Evolutionary conservation across 257 asterid genomes (phyloP).

Genomic region (Solanum chaucha): DNA sequence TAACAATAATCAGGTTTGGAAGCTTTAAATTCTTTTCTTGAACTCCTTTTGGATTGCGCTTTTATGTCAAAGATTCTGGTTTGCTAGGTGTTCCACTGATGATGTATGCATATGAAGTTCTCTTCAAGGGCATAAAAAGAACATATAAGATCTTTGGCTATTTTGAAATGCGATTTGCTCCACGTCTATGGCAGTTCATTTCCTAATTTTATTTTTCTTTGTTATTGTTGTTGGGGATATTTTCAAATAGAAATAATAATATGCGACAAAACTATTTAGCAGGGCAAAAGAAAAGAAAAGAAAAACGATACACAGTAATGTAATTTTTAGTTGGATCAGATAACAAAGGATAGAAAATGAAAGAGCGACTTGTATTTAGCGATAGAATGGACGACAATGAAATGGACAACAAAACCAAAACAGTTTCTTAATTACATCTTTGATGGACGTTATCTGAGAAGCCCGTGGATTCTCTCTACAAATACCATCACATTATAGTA

Average conservation of each 20-base stretch:
- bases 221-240: background rate
- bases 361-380: background rate
- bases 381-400: background rate
- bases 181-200: background rate
- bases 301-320: background rate
- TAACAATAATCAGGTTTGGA: background rate
- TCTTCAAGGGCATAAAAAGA: background rate
- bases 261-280: background rate
- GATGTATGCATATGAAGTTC: background rate
- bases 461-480: background rate
- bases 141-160: background rate
- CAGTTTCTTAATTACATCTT: background rate
- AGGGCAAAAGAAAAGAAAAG: background rate
- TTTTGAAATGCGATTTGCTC: background rate
- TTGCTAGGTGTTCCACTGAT: background rate
- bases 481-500: background rate
- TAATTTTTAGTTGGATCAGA: background rate
- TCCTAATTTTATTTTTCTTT: background rate
- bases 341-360: background rate
- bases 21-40: background rate
- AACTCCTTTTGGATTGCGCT: background rate
- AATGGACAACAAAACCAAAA: background rate
- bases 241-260: background rate
- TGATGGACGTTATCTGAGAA: background rate
- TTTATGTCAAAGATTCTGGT: background rate